These are phyloP conservation scores for Fomitopsis betulina DNA, from an alignment of 1,284 basidiomycete genomes.

Conservation along the genomic window DNA sequence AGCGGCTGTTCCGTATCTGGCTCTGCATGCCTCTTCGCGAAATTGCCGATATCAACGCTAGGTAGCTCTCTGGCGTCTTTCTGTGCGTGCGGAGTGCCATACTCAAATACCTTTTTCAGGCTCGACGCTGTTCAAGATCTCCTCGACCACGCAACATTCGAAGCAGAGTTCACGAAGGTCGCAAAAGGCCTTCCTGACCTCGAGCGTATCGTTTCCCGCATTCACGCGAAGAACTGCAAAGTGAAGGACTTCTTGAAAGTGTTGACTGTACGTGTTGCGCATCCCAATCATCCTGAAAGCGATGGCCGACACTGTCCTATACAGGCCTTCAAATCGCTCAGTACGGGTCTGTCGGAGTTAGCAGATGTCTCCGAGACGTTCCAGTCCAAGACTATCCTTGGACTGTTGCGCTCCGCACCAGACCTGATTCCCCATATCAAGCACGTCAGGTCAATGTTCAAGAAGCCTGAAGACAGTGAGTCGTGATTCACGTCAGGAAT, in stretches of 20 bases:
- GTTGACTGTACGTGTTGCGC: constrained; percentile 48
- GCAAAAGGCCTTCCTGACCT: constrained; percentile 87
- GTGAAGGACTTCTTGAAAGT: constrained; percentile 85
- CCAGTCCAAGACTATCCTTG: constrained; percentile 69
- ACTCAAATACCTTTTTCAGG: constrained; percentile 35
- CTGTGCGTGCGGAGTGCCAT: neutral
- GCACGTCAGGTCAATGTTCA: constrained; percentile 72
- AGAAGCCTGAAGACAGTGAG: constrained; percentile 59
- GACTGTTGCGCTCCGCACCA: constrained; percentile 77
- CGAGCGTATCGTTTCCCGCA: constrained; percentile 89
- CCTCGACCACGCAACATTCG: constrained; percentile 73
- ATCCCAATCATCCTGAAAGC: neutral
- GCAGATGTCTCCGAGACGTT: constrained; percentile 67
- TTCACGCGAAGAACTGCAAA: constrained; percentile 87
- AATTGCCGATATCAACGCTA: constrained; percentile 79
- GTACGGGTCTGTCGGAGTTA: constrained; percentile 60
- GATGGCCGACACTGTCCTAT: constrained; percentile 4
- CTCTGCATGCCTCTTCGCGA: constrained; percentile 85
- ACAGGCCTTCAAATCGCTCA: constrained; percentile 76
- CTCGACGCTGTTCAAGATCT: constrained; percentile 92
- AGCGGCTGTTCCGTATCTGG: constrained; percentile 93
- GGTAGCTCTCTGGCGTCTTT: constrained; percentile 39
- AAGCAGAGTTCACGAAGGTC: constrained; percentile 67
- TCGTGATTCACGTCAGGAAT: neutral
- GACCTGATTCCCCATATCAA: constrained; percentile 69